Base-by-base conservation (phyloP, 73 alveolate species). In the Tetrahymena elliotti region DNA sequence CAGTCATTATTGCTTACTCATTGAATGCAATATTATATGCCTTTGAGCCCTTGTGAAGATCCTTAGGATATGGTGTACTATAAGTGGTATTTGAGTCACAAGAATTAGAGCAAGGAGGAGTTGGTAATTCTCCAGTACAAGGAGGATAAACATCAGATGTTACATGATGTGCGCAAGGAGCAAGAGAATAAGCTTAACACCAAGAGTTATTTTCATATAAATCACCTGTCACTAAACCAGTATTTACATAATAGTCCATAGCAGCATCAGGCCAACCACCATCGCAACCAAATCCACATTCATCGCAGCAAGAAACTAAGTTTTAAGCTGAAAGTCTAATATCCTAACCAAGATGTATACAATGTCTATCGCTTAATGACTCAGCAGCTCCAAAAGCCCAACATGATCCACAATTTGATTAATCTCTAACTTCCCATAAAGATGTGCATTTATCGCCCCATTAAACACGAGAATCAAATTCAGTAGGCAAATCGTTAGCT, bases 331-430 rank as follows among this genome's bases (percentile, higher is more conserved):
- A 94, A 3, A 94, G 84, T 84, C 96, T 94, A n/a, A 93, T 94
- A 40, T 94, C 31, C 15, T 83, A 24, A 15, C 96, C 96, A 35
- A 98, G 83, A 18, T 95, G 96, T 83, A 98, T 98, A 95, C 99
- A 98, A 92, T 96, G 95, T 97, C 99, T 98, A 97, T 98, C 99
- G 93, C 99, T 97, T 96, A 98, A 95, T 16, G 99, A 97, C 93
- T 98, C 99, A 27, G 98, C 98, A 35, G 99, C 98, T 13, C 98
- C 99, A 94, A 99, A 98, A 47, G 99, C 99, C 99, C 99, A 99
- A 97, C 99, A 99, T 35, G 99, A 99, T 33, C 99, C 99, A 95
- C 99, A 99, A 93, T 93, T 94, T 9, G 96, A 94, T 94, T 94
- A 94, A 84, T 94, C 96, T 94, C 96, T 94, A 38, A 94, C 34